phyloP scores from a whole-genome alignment of 192 early-diverging fungal species.

The Globomyces pollinis-pini region DNA sequence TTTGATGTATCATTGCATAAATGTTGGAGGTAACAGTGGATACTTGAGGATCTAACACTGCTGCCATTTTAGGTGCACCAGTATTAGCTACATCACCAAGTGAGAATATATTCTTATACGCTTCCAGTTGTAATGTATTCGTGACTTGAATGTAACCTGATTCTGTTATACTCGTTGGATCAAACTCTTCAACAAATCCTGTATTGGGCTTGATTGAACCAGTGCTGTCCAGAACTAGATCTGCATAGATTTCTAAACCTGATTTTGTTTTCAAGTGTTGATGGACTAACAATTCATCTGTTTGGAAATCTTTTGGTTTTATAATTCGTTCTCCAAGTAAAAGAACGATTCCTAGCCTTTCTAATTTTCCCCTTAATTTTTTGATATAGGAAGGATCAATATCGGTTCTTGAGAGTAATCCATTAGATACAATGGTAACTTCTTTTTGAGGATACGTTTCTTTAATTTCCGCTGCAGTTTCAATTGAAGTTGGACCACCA shows the following conservation, averaged over 20 bases:
- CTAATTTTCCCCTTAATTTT: neutral
- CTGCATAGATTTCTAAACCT: neutral
- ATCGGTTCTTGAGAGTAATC: neutral
- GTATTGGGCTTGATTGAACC: neutral
- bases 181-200: neutral
- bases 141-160: neutral
- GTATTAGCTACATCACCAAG: neutral
- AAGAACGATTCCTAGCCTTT: neutral
- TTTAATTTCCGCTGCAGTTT: constrained; percentile 68
- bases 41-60: neutral
- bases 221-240: neutral
- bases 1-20: neutral
- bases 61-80: neutral
- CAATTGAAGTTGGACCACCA: constrained; percentile 68
- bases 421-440: constrained; percentile 42
- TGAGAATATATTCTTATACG: neutral
- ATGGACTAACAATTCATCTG: neutral
- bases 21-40: neutral
- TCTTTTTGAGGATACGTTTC: constrained; percentile 50
- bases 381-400: neutral
- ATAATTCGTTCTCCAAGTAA: neutral
- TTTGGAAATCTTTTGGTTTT: neutral
- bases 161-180: neutral
- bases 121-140: neutral
- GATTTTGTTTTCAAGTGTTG: neutral